These are phyloP conservation scores for Fistulina hepatica DNA, from an alignment of 1,284 basidiomycete species.

Conservation along the genomic window DNA sequence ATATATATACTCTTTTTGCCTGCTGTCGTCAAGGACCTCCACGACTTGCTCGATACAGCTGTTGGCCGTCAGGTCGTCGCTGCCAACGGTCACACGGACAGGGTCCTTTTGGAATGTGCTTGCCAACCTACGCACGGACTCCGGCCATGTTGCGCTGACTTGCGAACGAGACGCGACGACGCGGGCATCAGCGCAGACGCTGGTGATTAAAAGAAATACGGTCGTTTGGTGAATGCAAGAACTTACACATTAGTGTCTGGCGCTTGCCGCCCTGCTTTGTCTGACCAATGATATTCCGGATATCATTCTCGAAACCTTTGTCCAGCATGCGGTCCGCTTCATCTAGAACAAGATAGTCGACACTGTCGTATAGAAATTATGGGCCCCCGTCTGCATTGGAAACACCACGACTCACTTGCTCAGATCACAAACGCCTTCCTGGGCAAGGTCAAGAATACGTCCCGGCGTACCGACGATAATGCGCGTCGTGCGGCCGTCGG, in stretches of 20 bases:
- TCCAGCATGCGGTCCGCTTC: conserved; percentile 99
- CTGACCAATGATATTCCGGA: conserved; percentile 80
- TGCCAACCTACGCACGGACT: conserved; percentile 90
- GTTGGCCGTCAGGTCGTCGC: conserved; percentile 92
- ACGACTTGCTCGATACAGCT: conserved; percentile 78
- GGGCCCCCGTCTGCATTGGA: conserved; percentile 1
- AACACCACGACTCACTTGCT: conserved; percentile 40
- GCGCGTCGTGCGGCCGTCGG: conserved; percentile 45
- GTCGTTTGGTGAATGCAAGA: neutral
- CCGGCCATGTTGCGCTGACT: conserved; percentile 99
- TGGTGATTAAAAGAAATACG: neutral
- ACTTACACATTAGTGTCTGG: conserved; percentile 90
- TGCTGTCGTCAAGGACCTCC: conserved; percentile 83
- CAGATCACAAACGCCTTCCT: conserved; percentile 77
- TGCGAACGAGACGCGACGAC: conserved; percentile 7
- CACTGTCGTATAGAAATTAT: conserved; percentile 30
- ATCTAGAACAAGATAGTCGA: conserved; percentile 89
- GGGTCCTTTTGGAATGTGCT: conserved; percentile 82
- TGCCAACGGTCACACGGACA: conserved; percentile 88
- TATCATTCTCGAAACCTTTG: conserved; percentile 98
- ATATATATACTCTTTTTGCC: conserved; percentile 73
- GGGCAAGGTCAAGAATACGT: conserved; percentile 81
- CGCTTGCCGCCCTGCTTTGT: conserved; percentile 57
- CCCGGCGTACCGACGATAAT: conserved; percentile 95
- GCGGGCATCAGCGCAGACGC: too few relatives aligned